Evolutionary conservation across 2,329 filamentous ascomycete species (phyloP).

Genomic region (Stemphylium vesicarium): DNA sequence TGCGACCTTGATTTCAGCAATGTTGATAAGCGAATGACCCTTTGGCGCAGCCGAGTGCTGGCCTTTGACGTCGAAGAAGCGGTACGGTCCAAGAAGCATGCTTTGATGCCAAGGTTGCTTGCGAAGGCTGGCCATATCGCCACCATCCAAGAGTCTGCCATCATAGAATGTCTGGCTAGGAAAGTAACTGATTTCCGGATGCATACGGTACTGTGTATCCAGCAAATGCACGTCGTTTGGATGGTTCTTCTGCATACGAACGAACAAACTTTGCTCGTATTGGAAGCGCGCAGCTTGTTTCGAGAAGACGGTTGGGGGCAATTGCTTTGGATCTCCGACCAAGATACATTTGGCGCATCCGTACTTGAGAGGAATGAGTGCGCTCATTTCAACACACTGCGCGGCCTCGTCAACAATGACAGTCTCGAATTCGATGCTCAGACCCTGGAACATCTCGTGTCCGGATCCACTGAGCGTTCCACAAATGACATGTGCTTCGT

Average conservation of each 20-base stretch:
- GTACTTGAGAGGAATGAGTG: constrained; percentile 95
- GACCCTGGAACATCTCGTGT: constrained; percentile 94
- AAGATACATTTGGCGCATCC: constrained; percentile 96
- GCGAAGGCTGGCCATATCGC: constrained; percentile 78
- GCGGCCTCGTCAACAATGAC: constrained; percentile 98
- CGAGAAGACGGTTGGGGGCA: constrained; percentile 94
- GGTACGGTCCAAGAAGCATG: constrained; percentile 83
- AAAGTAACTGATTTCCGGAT: constrained; percentile 92
- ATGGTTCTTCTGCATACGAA: constrained; percentile 95
- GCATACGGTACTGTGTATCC: constrained; percentile 99
- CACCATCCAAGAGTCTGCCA: constrained; percentile 81
- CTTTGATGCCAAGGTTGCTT: constrained; percentile 85
- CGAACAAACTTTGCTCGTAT: constrained; percentile 97
- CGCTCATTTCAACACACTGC: constrained; percentile 96
- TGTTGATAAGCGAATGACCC: constrained; percentile 89
- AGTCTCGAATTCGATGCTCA: constrained; percentile 97
- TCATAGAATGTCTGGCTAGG: constrained; percentile 94
- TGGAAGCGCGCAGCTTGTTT: constrained; percentile 90
- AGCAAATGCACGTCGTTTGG: constrained; percentile 88
- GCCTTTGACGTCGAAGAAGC: constrained; percentile 96
- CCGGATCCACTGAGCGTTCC: constrained; percentile 94
- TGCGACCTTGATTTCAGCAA: constrained; percentile 84
- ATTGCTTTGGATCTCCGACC: constrained; percentile 95
- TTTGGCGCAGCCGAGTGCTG: constrained; percentile 80
- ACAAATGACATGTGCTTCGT: constrained; percentile 90